Conservation (phyloP, 768 basidiomycete genomes). For the Russula sp. region DNA sequence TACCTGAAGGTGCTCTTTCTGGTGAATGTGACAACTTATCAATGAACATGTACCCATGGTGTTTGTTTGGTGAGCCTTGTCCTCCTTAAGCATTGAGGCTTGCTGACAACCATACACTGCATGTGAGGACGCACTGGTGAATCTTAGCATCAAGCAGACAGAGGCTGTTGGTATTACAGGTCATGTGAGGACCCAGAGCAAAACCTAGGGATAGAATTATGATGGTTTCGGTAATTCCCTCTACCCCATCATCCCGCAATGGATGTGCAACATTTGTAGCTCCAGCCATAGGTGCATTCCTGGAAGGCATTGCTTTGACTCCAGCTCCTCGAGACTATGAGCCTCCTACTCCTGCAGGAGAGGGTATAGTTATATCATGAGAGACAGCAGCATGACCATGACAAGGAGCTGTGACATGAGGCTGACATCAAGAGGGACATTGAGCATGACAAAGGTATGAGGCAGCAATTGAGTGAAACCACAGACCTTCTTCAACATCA, state of each 20-base stretch:
- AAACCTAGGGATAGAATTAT: no score
- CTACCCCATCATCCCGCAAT: not conserved
- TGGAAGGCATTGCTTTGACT: not conserved
- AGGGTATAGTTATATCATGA: constrained; percentile 38
- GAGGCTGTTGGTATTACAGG: no score
- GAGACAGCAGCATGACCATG: constrained; percentile 47
- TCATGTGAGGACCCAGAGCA: no score
- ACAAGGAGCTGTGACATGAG: constrained; percentile 59
- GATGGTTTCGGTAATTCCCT: constrained; percentile 13
- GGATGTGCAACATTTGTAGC: not conserved
- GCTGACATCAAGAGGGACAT: constrained; percentile 48
- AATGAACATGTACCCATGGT: no score
- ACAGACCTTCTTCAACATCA: constrained; percentile 68
- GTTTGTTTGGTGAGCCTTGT: no score
- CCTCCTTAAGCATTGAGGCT: no score
- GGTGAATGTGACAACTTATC: no score
- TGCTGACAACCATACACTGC: no score
- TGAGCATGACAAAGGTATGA: constrained; percentile 56
- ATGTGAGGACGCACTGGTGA: no score
- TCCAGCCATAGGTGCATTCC: not conserved
- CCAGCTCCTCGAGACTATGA: constrained; percentile 11
- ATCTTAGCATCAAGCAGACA: no score
- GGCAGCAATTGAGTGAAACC: constrained; percentile 61
- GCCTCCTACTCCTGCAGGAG: constrained; percentile 12
- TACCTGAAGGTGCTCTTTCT: no score